Evolutionary conservation across 331 rosid genomes (phyloP).

Genomic region (Pyracantha coccinea): DNA sequence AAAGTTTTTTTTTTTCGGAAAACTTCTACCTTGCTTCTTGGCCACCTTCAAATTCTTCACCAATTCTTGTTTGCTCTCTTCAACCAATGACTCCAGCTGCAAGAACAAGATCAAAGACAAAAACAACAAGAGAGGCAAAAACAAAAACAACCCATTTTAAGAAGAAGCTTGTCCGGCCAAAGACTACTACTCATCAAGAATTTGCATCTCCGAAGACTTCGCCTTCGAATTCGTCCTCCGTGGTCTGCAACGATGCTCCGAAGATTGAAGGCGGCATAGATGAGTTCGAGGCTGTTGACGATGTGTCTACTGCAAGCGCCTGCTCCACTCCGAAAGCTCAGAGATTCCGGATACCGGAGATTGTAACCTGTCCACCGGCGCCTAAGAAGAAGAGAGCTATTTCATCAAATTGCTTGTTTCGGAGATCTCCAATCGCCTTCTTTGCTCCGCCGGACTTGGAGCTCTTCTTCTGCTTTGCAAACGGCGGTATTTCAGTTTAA

Average conservation of each 20-base stretch:
- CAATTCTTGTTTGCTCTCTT: neutral
- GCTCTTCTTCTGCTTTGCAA: slow-evolving; percentile 58
- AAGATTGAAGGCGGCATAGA: neutral
- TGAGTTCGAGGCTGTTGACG: neutral
- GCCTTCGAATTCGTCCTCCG: slow-evolving; percentile 25
- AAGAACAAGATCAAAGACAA: slow-evolving; percentile 24
- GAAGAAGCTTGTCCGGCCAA: slow-evolving; percentile 18
- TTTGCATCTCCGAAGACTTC: neutral
- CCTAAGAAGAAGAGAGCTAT: slow-evolving; percentile 62
- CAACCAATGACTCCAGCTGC: slow-evolving; percentile 52
- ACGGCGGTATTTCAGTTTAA: slow-evolving; percentile 57
- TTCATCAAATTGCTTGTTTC: slow-evolving; percentile 47
- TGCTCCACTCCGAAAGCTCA: slow-evolving; percentile 79
- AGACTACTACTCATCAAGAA: slow-evolving; percentile 14
- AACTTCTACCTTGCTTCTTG: slow-evolving; percentile 4
- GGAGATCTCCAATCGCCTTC: slow-evolving; percentile 66
- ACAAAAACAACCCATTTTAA: slow-evolving; percentile 24
- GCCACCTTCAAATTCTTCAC: neutral
- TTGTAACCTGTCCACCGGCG: slow-evolving; percentile 83
- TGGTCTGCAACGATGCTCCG: slow-evolving; percentile 13
- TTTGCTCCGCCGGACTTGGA: slow-evolving; percentile 89
- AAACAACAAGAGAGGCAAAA: slow-evolving; percentile 16
- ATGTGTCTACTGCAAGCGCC: slow-evolving; percentile 14
- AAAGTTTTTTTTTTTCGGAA: neutral
- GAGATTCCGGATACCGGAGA: slow-evolving; percentile 69